Evolutionary conservation across 371 early-diverging fungal species (phyloP), one percentile per base, ranked within the genome.

Genomic region (Apophysomyces sp.): DNA sequence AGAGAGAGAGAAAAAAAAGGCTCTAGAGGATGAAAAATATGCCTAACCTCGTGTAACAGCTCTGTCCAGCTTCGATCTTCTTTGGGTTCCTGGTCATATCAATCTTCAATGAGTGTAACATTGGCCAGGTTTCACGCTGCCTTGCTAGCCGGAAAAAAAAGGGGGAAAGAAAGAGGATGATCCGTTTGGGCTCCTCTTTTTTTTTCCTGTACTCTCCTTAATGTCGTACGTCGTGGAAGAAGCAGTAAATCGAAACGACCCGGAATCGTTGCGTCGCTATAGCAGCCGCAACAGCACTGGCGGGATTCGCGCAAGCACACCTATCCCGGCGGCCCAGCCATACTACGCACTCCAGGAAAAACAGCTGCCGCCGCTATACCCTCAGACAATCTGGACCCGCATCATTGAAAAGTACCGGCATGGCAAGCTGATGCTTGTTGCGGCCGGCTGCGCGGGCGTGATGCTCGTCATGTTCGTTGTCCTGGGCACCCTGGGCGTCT

Each of bases 361-460:
- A 27, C 58, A 57, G 30, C 44, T 63, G 8, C 63, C 65, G 12
- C 6, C 32, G 8, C 27, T 55, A 26, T 26, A 32, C 56, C 32
- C 39, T 26, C 31, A 55, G 5, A 78, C 78, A 18, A 65, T 78
- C 18, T 78, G 78, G 78, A 73, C 78, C 0, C 63, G 57, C 21
- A 67, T 78, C 36, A 66, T 60, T 15, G 66, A 65, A 21, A 59
- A 57, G 13, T 69, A 61, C 31, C 69, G 67, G n/a, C 74, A 62
- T 58, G 78, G 78, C 21, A 66, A 68, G 57, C 52, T 52, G 12
- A 62, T 75, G 7, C 44, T 78, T 3, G 55, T 71, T 6, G 70
- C 40, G 1, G 52, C 49, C 1, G 78, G 78, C 12, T 16, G 61
- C 0, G 9, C 56, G 3, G 73, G 73, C 36, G 60, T 73, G 0